Conservation (phyloP, 768 basidiomycete species). For the Sarcodon aspratus region DNA sequence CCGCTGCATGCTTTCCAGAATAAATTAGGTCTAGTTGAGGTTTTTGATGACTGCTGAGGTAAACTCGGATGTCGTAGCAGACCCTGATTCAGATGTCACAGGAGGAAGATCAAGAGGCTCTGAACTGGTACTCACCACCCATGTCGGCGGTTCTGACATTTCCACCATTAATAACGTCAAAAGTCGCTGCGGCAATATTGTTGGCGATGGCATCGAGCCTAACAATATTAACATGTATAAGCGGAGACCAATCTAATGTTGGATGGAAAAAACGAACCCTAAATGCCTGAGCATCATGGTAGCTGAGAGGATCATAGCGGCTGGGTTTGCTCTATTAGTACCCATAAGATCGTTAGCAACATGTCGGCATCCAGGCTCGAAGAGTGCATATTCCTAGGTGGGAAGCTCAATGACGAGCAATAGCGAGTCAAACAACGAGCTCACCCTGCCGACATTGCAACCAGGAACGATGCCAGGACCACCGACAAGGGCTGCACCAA, state of each 20-base stretch:
- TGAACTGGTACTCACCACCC: conserved; percentile 53
- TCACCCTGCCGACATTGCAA: conserved; percentile 89
- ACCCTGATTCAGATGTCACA: conserved; percentile 35
- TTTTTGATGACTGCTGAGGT: conserved; percentile 86
- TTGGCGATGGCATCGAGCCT: conserved; percentile 92
- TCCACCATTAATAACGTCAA: conserved; percentile 82
- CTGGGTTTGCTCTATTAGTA: conserved; percentile 91
- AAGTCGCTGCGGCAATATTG: conserved; percentile 83
- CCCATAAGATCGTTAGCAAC: conserved; percentile 95
- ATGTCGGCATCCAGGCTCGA: conserved; percentile 97
- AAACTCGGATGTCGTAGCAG: conserved; percentile 89
- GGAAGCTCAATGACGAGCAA: conserved; percentile 4
- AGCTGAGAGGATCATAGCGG: conserved; percentile 93
- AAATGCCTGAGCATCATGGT: conserved; percentile 98
- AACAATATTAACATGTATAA: conserved; percentile 12
- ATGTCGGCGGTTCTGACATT: conserved; percentile 91
- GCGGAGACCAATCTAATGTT: not conserved
- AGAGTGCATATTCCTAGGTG: conserved; percentile 84
- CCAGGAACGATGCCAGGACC: conserved; percentile 98
- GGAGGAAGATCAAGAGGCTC: conserved; percentile 4
- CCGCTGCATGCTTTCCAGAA: not conserved
- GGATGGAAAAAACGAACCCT: conserved; percentile 45
- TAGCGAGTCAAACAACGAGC: conserved; percentile 10
- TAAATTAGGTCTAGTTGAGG: conserved; percentile 25
- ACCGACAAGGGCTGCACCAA: conserved; percentile 95